Percentiles rank a stretch among this genome's conserved stretches.
phyloP scores from a whole-genome alignment of 2,329 filamentous ascomycete species.

The Fusarium begoniae region DNA sequence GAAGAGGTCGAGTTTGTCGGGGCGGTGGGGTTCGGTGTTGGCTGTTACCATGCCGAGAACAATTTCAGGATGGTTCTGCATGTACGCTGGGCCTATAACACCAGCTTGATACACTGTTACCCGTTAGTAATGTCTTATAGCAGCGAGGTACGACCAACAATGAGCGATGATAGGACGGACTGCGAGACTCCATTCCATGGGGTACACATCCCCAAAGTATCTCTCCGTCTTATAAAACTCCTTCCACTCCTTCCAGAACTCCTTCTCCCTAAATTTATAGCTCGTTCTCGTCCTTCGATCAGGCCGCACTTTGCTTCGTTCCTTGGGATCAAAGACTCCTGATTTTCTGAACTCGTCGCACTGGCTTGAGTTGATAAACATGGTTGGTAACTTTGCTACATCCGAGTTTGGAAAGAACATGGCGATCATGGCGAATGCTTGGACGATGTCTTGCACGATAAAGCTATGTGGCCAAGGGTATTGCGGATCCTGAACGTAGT shows the following conservation, averaged over 20 bases:
- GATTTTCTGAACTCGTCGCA: constrained; percentile 30
- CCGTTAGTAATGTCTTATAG: constrained; percentile 2
- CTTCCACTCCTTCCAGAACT: constrained; percentile 40
- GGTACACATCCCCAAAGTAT: constrained; percentile 36
- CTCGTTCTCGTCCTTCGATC: constrained; percentile 39
- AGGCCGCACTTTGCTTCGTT: constrained; percentile 31
- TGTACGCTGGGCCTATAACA: constrained; percentile 34
- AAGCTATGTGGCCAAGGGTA: constrained; percentile 41
- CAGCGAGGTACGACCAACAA: background rate
- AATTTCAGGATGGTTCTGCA: constrained; percentile 29
- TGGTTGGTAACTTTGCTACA: constrained; percentile 11
- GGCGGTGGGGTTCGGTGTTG: constrained; percentile 40
- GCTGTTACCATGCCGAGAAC: constrained; percentile 35
- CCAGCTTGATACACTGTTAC: constrained; percentile 40
- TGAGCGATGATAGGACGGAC: constrained; percentile 40
- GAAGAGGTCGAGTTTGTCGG: constrained; percentile 40
- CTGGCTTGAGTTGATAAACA: constrained; percentile 28
- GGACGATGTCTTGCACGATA: constrained; percentile 38
- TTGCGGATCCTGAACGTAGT: constrained; percentile 23
- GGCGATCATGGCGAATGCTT: constrained; percentile 36
- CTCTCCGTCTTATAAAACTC: constrained; percentile 10
- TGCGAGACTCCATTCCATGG: constrained; percentile 42
- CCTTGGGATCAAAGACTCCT: constrained; percentile 31
- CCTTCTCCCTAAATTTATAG: constrained; percentile 31
- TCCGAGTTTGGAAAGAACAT: constrained; percentile 42